Evolutionary conservation across 176 grass and related monocot genomes (phyloP), one percentile per base, ranked within the genome.

Genomic region (Oryza nivara): DNA sequence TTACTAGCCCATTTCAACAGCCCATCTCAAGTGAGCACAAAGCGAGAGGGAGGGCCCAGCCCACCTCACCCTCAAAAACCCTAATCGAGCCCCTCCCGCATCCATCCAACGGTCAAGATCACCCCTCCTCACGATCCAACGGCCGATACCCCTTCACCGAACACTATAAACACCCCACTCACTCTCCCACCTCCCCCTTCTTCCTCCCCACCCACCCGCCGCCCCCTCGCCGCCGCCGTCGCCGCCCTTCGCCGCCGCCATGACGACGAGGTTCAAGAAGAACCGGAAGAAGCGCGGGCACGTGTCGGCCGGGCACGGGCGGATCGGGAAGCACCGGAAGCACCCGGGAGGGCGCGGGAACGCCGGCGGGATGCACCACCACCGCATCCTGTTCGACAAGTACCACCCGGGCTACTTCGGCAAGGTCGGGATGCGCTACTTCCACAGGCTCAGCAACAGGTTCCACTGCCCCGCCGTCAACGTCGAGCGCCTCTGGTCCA

Each of bases 381-480:
- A 92, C 82, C 86, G 91, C 11, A 93, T 90, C 68, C 91, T 93
- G 66, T 90, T 93, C 76, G 88, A 93, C 81, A 93, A 93, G 85
- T 90, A 93, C 73, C 91, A 90, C 66, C 91, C 91, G 0, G 91
- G 88, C 1, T 93, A 85, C 85, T 93, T 88, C 13, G 47, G 47
- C 47, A 49, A 49, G 47, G 47, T 49, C 47, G 47, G 47, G 2
- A 49, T 49, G 47, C 84, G 91, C 19, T 87, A 93, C 84, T 90
- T 93, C 84, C 91, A 90, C 73, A 81, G 34, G 82, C 91, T 93
- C 26, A 66, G 88, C 46, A 93, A 93, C 81, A 82, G 68, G 85
- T 90, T 87, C 81, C 76, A 93, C 72, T 93, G 88, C 46, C 91
- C 91, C 11, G 28, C 47, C 11, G 85, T 93, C 51, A 90, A 85